Evolutionary conservation across 2,329 filamentous ascomycete genomes (phyloP).

Genomic region (Septoria petroselini): DNA sequence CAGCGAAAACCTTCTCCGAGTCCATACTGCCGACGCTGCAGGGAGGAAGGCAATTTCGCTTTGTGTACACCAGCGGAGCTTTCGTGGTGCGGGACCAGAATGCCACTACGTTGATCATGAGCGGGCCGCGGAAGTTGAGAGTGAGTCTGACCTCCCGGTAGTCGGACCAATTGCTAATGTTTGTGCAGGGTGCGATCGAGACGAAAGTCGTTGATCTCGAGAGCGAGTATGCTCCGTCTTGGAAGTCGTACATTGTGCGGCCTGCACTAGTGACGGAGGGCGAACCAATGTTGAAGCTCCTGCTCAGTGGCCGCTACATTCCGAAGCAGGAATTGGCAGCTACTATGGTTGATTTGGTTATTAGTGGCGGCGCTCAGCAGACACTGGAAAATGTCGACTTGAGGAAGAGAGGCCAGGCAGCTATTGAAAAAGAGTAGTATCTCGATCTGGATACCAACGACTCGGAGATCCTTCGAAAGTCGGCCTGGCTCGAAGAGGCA

Average conservation of each 20-base stretch:
- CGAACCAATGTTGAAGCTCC: constrained; percentile 14
- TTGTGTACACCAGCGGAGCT: constrained; percentile 40
- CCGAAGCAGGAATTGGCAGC: constrained; percentile 25
- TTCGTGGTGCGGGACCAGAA: constrained; percentile 36
- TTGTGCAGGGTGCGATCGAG: constrained; percentile 29
- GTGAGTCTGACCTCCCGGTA: constrained; percentile 23
- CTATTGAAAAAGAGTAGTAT: background rate
- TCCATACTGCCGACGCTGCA: constrained; percentile 20
- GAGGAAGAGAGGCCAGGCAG: constrained; percentile 16
- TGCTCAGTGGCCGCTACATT: constrained; percentile 22
- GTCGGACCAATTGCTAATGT: background rate
- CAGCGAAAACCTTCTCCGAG: constrained; percentile 34
- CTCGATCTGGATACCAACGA: no score
- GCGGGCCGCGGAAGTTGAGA: constrained; percentile 32
- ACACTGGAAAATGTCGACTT: constrained; percentile 26
- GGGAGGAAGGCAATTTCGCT: constrained; percentile 36
- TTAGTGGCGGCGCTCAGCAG: constrained; percentile 20
- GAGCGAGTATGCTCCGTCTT: constrained; percentile 23
- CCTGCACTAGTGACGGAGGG: constrained; percentile 27
- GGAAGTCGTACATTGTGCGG: constrained; percentile 31
- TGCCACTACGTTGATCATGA: constrained; percentile 37
- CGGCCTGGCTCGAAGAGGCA: no score
- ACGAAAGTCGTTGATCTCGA: constrained; percentile 29
- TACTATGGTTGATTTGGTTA: constrained; percentile 26
- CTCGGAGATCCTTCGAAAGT: no score